Evolutionary conservation across 768 basidiomycete genomes (phyloP).

Genomic region (Boletus rufocinnamomeus): DNA sequence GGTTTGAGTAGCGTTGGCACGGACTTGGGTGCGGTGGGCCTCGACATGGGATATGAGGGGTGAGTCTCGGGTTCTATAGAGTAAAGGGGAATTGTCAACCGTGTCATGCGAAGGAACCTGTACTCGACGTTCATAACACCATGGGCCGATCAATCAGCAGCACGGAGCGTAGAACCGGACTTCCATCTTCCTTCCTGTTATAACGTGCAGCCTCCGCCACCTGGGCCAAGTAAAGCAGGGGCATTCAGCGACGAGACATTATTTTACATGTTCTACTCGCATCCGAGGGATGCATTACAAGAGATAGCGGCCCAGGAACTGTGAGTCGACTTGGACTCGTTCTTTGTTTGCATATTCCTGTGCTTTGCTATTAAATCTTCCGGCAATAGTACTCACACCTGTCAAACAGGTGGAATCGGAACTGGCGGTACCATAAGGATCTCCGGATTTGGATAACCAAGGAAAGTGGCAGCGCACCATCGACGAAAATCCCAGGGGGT

Average conservation of each 20-base stretch:
- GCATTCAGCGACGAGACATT: slow-evolving; percentile 95
- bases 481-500: slow-evolving; percentile 75
- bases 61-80: slow-evolving; percentile 46
- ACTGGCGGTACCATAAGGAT: slow-evolving; percentile 97
- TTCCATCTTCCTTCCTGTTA: slow-evolving; percentile 91
- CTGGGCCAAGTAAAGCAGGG: slow-evolving; percentile 75
- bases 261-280: slow-evolving; percentile 98
- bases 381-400: slow-evolving; percentile 7
- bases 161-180: slow-evolving; percentile 86
- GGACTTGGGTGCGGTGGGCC: slow-evolving; percentile 87
- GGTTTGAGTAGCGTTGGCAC: slow-evolving; percentile 84
- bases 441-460: slow-evolving; percentile 83
- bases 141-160: slow-evolving; percentile 90
- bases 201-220: slow-evolving; percentile 85
- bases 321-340: slow-evolving; percentile 51
- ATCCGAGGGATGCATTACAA: slow-evolving; percentile 88
- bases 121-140: slow-evolving; percentile 95
- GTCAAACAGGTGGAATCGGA: slow-evolving; percentile 75
- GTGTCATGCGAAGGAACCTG: slow-evolving; percentile 53
- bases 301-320: slow-evolving; percentile 95
- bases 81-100: slow-evolving; percentile 22
- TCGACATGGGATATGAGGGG: slow-evolving; percentile 86
- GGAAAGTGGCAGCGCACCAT: slow-evolving; percentile 75
- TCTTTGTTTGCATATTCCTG: slow-evolving; percentile 8
- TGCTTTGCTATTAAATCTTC: slow-evolving; percentile 3